Conservation (phyloP, 805 yeast genomes). For the Yamadazyma sp. region DNA sequence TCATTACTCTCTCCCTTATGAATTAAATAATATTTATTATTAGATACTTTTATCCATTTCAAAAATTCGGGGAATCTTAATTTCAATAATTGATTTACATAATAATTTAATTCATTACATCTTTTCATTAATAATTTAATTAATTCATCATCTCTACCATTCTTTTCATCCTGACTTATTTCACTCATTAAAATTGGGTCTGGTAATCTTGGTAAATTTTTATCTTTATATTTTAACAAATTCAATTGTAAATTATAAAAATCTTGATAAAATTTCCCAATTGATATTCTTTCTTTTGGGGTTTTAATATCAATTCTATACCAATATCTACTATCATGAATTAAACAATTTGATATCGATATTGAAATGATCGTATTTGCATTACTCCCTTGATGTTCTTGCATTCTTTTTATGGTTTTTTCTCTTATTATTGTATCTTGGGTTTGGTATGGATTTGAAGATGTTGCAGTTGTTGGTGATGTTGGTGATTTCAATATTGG, state of each 20-base stretch:
- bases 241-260: conserved; percentile 31
- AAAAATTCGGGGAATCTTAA: conserved; percentile 23
- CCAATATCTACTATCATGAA: conserved; percentile 27
- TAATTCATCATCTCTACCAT: conserved; percentile 5
- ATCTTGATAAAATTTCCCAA: conserved; percentile 35
- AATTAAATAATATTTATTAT: conserved; percentile 4
- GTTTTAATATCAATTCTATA: conserved; percentile 28
- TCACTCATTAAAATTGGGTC: conserved; percentile 21
- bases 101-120: conserved; percentile 23
- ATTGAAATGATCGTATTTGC: conserved; percentile 3
- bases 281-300: conserved; percentile 15
- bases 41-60: conserved; percentile 25
- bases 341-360: conserved; percentile 26
- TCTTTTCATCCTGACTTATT: conserved; percentile 8
- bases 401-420: no score
- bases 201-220: conserved; percentile 28
- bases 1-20: conserved; percentile 12
- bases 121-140: conserved; percentile 17
- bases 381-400: neutral
- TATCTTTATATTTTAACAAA: conserved; percentile 10
- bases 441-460: neutral
- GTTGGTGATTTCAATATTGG: neutral
- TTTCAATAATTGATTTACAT: conserved; percentile 19
- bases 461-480: neutral
- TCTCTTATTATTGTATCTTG: no score